Evolutionary conservation across 176 grass and related monocot genomes (phyloP).

Genomic region (barley (Hordeum vulgare)): DNA sequence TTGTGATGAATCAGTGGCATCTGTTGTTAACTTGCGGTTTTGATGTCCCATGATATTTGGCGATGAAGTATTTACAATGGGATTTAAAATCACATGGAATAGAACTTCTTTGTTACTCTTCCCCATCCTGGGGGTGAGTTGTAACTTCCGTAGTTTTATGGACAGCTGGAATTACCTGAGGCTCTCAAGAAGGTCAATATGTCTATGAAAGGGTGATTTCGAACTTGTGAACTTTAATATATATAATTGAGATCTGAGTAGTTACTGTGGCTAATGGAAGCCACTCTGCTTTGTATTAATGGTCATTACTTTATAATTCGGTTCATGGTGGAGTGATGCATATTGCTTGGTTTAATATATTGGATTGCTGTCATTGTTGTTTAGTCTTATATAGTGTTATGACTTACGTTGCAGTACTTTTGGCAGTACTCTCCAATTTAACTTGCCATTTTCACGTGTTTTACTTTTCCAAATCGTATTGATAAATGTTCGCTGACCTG

Average conservation of each 20-base stretch:
- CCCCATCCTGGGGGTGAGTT: background rate
- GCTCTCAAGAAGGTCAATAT: background rate
- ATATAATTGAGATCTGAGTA: background rate
- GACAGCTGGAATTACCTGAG: background rate
- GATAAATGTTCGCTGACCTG: conserved; percentile 18
- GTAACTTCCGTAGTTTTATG: background rate
- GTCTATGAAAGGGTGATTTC: background rate
- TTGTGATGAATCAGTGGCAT: conserved; percentile 1
- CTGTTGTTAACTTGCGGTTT: conserved; percentile 24
- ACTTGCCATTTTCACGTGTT: background rate
- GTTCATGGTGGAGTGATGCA: conserved; percentile 18
- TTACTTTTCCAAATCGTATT: conserved; percentile 15
- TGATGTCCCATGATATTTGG: background rate
- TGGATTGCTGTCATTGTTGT: background rate
- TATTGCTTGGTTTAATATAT: background rate
- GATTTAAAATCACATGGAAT: background rate
- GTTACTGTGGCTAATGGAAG: background rate
- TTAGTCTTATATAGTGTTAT: background rate
- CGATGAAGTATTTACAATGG: background rate
- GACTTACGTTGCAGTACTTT: background rate
- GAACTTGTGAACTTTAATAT: background rate
- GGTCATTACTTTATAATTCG: background rate
- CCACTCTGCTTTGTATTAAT: background rate
- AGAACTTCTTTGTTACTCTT: background rate
- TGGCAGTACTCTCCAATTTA: background rate